Percentiles rank a stretch among this genome's conserved stretches.
Evolutionary conservation across 257 asterid genomes (phyloP).

Genomic region (Marsdenia floribunda): DNA sequence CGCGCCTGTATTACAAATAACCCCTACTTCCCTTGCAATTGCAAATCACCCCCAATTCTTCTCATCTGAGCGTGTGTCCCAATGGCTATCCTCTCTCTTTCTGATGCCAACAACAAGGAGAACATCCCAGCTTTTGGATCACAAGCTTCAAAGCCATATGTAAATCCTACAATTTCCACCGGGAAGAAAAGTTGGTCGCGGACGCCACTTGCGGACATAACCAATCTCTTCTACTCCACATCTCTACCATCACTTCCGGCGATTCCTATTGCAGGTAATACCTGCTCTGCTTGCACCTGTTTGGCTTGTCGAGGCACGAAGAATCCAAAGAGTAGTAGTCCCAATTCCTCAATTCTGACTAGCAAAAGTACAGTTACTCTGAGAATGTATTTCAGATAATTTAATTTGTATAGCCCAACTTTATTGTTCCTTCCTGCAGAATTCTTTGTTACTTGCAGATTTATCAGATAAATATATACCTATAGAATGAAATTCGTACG

Average conservation of each 20-base stretch:
- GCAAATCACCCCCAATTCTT: not conserved
- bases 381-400: slow-evolving; percentile 2
- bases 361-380: not conserved
- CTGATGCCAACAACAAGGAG: slow-evolving; percentile 1
- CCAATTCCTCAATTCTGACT: not conserved
- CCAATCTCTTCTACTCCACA: slow-evolving; percentile 5
- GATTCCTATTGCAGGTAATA: not conserved
- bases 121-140: not conserved
- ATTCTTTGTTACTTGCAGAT: not conserved
- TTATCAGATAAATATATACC: not conserved
- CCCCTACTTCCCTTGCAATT: not conserved
- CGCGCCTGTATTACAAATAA: not conserved
- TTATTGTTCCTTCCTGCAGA: not conserved
- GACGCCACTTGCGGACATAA: slow-evolving; percentile 12
- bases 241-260: not conserved
- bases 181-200: slow-evolving; percentile 8
- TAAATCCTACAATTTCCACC: not conserved
- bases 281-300: not conserved
- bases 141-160: not conserved
- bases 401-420: not conserved
- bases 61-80: too few species aligned
- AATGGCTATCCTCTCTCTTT: slow-evolving; percentile 5
- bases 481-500: not conserved
- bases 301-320: slow-evolving; percentile 1
- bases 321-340: not conserved